These are phyloP conservation scores for Fistulifera pelliculosa DNA, from an alignment of 108 stramenopile genomes.

Conservation along the genomic window DNA sequence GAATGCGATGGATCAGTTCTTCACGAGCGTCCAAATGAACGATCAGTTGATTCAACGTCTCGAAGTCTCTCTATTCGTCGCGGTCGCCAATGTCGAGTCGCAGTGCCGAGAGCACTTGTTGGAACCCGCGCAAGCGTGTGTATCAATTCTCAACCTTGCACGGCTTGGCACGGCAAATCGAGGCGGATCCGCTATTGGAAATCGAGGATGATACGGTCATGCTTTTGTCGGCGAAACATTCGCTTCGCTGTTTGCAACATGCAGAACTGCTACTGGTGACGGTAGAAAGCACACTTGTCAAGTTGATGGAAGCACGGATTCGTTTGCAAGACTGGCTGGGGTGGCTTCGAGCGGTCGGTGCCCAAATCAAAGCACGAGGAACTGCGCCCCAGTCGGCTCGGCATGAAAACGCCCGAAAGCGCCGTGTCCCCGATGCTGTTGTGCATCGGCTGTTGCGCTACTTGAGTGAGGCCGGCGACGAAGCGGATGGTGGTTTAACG, in stretches of 20 bases:
- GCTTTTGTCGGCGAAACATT: not conserved
- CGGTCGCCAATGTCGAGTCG: constrained; percentile 56
- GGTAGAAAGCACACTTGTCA: constrained; percentile 29
- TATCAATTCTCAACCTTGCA: constrained; percentile 48
- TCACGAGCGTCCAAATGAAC: constrained; percentile 68
- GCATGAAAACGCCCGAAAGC: constrained; percentile 61
- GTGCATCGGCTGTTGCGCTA: constrained; percentile 39
- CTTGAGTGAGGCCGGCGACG: constrained; percentile 7
- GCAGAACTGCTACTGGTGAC: constrained; percentile 28
- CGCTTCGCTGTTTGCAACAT: constrained; percentile 16
- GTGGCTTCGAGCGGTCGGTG: constrained; percentile 62
- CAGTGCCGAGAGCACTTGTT: constrained; percentile 39
- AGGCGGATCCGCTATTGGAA: not conserved
- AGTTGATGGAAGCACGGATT: constrained; percentile 52
- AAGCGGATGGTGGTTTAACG: not conserved
- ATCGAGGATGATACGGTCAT: not conserved
- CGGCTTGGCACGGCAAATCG: constrained; percentile 40
- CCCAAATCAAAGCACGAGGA: constrained; percentile 66
- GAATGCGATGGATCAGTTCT: constrained; percentile 83
- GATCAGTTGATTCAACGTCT: constrained; percentile 65
- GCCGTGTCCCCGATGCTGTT: constrained; percentile 54
- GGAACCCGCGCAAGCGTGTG: constrained; percentile 46
- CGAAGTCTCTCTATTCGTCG: constrained; percentile 38
- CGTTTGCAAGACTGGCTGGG: constrained; percentile 54
- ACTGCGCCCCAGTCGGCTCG: constrained; percentile 62